These are phyloP conservation scores for Ceratocystis ficicola DNA, from an alignment of 2,329 filamentous ascomycete genomes.

Conservation along the genomic window DNA sequence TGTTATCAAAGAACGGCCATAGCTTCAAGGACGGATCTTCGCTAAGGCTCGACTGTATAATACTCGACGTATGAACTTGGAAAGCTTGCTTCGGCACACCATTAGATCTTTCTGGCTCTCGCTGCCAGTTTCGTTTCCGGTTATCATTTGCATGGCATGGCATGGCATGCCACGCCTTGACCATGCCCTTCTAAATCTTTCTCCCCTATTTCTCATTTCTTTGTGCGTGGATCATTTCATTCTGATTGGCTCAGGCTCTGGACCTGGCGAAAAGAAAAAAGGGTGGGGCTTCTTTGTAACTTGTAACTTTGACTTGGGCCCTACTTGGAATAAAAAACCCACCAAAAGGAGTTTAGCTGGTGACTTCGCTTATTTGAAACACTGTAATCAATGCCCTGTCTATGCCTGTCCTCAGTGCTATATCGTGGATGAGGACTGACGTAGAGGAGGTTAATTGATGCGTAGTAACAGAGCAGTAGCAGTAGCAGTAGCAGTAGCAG, in stretches of 20 bases:
- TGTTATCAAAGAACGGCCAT: neutral
- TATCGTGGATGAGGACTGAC: neutral
- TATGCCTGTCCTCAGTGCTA: too few species aligned
- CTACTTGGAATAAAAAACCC: neutral
- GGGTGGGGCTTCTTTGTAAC: neutral
- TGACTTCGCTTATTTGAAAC: slow-evolving; percentile 11
- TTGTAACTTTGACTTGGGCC: neutral
- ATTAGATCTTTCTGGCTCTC: neutral
- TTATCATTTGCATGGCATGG: neutral
- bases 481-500: neutral
- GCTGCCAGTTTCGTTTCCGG: neutral
- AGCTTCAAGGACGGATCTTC: neutral
- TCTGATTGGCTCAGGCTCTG: neutral
- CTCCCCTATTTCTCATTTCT: neutral
- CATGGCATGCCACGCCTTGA: neutral
- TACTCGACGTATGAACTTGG: neutral
- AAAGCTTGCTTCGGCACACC: neutral
- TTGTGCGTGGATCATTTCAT: neutral
- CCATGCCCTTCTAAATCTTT: neutral
- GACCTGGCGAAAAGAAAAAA: neutral
- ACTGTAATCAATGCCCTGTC: neutral
- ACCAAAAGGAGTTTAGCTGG: neutral
- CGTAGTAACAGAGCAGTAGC: neutral
- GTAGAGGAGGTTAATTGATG: neutral
- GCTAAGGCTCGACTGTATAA: neutral